Conservation (phyloP, 1,284 basidiomycete species). For the Austroboletus niveus region DNA sequence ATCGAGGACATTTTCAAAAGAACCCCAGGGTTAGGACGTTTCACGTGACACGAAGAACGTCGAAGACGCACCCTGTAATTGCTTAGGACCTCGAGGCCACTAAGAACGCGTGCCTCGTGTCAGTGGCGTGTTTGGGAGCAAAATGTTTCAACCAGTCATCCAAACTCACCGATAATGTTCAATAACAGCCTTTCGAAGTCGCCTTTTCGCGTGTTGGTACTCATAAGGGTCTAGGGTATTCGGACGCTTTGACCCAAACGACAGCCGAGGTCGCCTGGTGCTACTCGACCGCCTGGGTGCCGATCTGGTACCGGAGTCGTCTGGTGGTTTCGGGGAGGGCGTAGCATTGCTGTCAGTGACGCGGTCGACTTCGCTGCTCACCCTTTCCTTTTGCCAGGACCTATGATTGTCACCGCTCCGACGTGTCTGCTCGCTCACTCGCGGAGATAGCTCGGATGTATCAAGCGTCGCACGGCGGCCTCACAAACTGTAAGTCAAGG, state of each 20-base stretch:
- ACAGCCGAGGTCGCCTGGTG: neutral
- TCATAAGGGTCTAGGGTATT: slow-evolving; percentile 61
- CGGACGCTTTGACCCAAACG: slow-evolving; percentile 6
- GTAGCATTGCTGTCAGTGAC: neutral
- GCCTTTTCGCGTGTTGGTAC: slow-evolving; percentile 81
- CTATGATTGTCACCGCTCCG: neutral
- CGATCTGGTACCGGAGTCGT: neutral
- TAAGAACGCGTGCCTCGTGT: slow-evolving; percentile 25
- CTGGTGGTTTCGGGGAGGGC: slow-evolving; percentile 1
- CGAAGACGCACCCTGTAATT: slow-evolving; percentile 74
- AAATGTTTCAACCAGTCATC: neutral
- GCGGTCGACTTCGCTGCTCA: neutral
- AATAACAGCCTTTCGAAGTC: slow-evolving; percentile 76
- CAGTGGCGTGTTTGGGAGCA: slow-evolving; percentile 4
- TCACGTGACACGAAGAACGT: neutral
- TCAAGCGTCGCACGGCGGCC: neutral
- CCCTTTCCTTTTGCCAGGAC: neutral
- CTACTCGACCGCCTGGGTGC: slow-evolving; percentile 4
- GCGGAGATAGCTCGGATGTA: neutral
- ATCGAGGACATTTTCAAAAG: neutral
- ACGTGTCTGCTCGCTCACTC: neutral
- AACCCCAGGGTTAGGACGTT: neutral
- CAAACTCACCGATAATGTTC: slow-evolving; percentile 75
- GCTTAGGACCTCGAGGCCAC: slow-evolving; percentile 76
- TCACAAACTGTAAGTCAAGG: slow-evolving; percentile 1